Evolutionary conservation across 805 yeast species (phyloP), one percentile per base, ranked within the genome.

Genomic region (Yarrowia osloensis): DNA sequence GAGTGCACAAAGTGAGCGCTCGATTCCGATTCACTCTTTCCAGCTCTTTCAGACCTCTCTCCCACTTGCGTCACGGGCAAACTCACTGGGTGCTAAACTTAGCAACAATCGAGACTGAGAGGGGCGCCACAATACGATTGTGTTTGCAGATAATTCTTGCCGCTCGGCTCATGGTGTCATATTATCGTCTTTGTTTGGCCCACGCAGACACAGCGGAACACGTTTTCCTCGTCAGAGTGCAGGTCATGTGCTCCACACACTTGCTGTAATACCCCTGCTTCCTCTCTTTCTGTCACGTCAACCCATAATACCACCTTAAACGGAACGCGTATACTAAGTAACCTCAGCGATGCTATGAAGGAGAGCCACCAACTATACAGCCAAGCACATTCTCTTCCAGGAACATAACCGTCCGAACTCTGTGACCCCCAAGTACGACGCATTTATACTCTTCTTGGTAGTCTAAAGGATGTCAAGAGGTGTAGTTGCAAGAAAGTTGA

Each of bases 331-430:
- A n/a, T 21, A 3, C 54, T 8, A 26, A 28, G 28, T 31, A 50
- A 29, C 55, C 39, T 11, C 22, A 13, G n/a, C 9, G 12, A 22
- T 22, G 3, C 12, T 22, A 21, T 44, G 19, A 42, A 24, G 50
- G 50, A 47, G 37, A 21, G 37, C 13, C 26, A 13, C 54, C 9
- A 49, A 49, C 55, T 50, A 50, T 50, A 50, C 55, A 50, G 55
- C 21, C 55, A 15, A 13, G 1, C 55, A 13, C 55, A 50, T 29
- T 28, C n/a, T 28, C 17, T 15, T 12, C 54, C 54, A 49, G 54
- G 54, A n/a, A 49, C 54, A 26, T 15, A 13, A 22, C 31, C 19
- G 13, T 13, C 31, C 31, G 17, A 46, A 26, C 31, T 46, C 21
- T 46, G 31, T 3, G 29, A 21, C 47, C 26, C 28, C 26, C 26